Base-by-base conservation (phyloP, 176 grass and related monocot genomes). In the Lolium rigidum region DNA sequence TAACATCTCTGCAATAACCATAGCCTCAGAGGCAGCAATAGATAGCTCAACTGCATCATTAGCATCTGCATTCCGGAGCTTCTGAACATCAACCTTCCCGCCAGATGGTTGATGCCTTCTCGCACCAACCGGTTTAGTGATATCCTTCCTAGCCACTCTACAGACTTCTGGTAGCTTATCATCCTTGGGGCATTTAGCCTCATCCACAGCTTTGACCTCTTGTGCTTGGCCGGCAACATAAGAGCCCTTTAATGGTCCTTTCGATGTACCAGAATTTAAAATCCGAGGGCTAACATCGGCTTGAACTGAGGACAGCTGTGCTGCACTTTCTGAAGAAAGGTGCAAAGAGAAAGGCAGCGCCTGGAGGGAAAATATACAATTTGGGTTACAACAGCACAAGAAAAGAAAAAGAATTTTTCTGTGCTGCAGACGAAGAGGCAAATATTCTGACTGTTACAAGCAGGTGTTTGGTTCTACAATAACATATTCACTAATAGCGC, bases 11-110 rank as follows among this genome's bases (percentile, higher is more conserved):
- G 89, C 81, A 83, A 98, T 95, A 51, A 92, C 88, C 80, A 98
- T 90, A 78, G 95, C 95, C 88, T 98, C 95, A 86, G 95, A 98
- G 51, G 95, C 95, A 87, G 93, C 86, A 80, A 98, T 85, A 64
- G 91, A 95, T 82, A 98, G 89, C 71, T 98, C 91, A 89, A 95
- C 75, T 25, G 93, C 91, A 80, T 91, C 91, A 70, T 84, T 66
- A 61, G 90, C 80, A 76, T 89, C 93, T 80, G 78, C 83, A 31
- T 89, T 79, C 18, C 85, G 66, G 77, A 95, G 88, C 20, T 88
- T 90, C 60, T 48, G 51, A 83, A 70, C 38, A 88, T 92, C 79
- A 25, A 63, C 18, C 66, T 88, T 90, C 71, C 68, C 69, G 58
- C 39, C 52, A 69, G 70, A 78, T 7, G 66, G 50, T 70, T 51